These are phyloP conservation scores for Calonectria honghensis DNA, from an alignment of 2,329 filamentous ascomycete genomes.

Conservation along the genomic window DNA sequence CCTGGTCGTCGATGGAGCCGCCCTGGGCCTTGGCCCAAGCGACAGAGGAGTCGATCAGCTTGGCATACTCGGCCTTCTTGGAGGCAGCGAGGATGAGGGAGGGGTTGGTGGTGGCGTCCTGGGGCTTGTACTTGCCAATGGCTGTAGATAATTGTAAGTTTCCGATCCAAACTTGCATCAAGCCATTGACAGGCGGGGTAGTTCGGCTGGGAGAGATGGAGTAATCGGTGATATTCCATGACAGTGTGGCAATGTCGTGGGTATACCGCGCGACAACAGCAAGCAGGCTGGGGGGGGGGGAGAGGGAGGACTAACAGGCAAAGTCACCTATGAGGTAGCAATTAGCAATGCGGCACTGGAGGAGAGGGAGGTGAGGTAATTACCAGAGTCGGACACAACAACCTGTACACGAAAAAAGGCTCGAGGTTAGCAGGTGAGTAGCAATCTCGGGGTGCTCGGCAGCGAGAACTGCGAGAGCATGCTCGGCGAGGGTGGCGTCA, in stretches of 20 bases:
- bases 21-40: conserved; percentile 88
- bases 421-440: conserved; percentile 47
- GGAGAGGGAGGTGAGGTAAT: conserved; percentile 60
- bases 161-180: conserved; percentile 41
- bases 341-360: conserved; percentile 55
- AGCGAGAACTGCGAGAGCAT: conserved; percentile 8
- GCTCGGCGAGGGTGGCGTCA: conserved; percentile 10
- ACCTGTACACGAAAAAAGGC: conserved; percentile 72
- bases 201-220: conserved; percentile 13
- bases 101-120: conserved; percentile 99
- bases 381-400: conserved; percentile 98
- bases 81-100: conserved; percentile 98
- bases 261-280: conserved; percentile 33
- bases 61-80: conserved; percentile 97
- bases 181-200: conserved; percentile 37
- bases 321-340: conserved; percentile 78
- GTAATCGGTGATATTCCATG: conserved; percentile 17
- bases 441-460: conserved; percentile 39
- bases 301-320: conserved; percentile 76
- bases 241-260: conserved; percentile 23
- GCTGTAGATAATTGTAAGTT: conserved; percentile 71
- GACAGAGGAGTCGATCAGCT: conserved; percentile 90
- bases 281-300: background rate
- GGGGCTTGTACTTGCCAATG: conserved; percentile 99
- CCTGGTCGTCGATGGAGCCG: conserved; percentile 83